A percentile compares a stretch with the other conserved stretches of the same genome.
Evolutionary conservation across 1,284 basidiomycete genomes (phyloP).

Genomic region (Rhodotorula sp.): DNA sequence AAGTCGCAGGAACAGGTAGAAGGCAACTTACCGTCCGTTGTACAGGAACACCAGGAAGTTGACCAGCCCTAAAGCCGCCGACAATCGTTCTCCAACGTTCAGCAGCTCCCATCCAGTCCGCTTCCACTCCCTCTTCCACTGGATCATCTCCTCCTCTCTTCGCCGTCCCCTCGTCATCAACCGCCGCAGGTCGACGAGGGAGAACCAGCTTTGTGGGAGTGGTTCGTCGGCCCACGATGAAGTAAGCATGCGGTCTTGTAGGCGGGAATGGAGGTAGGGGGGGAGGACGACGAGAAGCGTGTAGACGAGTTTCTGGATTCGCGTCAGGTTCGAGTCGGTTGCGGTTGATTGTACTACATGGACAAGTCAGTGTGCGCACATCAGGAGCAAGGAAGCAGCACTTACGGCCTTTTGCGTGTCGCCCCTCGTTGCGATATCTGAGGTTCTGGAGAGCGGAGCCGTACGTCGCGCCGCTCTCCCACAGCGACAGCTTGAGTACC

Average conservation of each 20-base stretch:
- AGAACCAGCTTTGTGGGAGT: slow-evolving; percentile 29
- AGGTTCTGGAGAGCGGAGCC: slow-evolving; percentile 89
- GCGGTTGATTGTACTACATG: not conserved
- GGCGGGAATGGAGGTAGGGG: slow-evolving; percentile 34
- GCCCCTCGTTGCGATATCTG: slow-evolving; percentile 50
- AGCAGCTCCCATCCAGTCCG: slow-evolving; percentile 73
- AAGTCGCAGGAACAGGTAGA: not conserved
- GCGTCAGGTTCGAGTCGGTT: slow-evolving; percentile 15
- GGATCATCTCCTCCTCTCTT: slow-evolving; percentile 44
- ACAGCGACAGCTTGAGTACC: slow-evolving; percentile 80
- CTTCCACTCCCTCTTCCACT: slow-evolving; percentile 41
- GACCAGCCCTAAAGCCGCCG: slow-evolving; percentile 60
- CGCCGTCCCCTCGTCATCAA: slow-evolving; percentile 35
- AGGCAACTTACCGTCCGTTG: slow-evolving; percentile 69
- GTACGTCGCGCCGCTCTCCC: slow-evolving; percentile 78
- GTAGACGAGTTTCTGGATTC: slow-evolving; percentile 32
- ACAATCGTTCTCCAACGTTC: slow-evolving; percentile 63
- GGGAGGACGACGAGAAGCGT: slow-evolving; percentile 36
- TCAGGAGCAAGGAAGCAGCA: slow-evolving; percentile 1
- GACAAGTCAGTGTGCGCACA: not conserved
- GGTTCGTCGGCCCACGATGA: slow-evolving; percentile 43
- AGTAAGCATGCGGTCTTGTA: slow-evolving; percentile 40
- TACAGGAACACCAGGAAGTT: slow-evolving; percentile 83
- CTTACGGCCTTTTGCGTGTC: slow-evolving; percentile 39
- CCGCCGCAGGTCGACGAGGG: slow-evolving; percentile 33